A percentile compares a stretch with the other conserved stretches of the same genome.
Conservation (phyloP, 176 grass and related monocot genomes). For the Pontederia paniculata region DNA sequence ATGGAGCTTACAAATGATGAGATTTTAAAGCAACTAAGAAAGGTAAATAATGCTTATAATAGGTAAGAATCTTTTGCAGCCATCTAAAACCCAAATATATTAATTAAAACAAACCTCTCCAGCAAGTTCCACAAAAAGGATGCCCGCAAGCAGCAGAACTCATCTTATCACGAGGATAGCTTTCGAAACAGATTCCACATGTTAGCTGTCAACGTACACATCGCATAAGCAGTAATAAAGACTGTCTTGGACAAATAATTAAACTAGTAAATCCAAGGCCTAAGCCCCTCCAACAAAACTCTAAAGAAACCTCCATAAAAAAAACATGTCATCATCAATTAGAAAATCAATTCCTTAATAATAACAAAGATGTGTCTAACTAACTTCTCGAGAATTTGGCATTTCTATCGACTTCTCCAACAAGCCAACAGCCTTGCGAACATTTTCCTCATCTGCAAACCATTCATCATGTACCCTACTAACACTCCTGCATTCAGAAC, state of each 20-base stretch:
- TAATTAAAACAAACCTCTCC: constrained; percentile 58
- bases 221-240: constrained; percentile 15
- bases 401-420: constrained; percentile 49
- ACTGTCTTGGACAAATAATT: constrained; percentile 7
- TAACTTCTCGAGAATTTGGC: constrained; percentile 77
- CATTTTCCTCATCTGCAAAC: constrained; percentile 95
- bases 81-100: neutral
- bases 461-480: constrained; percentile 99
- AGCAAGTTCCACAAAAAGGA: constrained; percentile 82
- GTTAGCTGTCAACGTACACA: constrained; percentile 51
- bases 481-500: constrained; percentile 56
- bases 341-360: neutral
- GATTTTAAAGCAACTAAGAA: no score
- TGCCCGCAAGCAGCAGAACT: constrained; percentile 77
- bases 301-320: constrained; percentile 3
- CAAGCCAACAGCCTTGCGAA: constrained; percentile 82
- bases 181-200: constrained; percentile 97
- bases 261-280: constrained; percentile 2
- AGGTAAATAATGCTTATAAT: no score
- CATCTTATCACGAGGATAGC: constrained; percentile 49
- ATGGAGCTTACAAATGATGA: no score
- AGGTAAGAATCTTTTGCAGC: no score
- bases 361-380: constrained; percentile 17
- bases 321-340: no score
- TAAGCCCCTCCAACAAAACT: neutral